Base-by-base conservation (phyloP, 768 basidiomycete genomes). In the Agaricus subrufescens region DNA sequence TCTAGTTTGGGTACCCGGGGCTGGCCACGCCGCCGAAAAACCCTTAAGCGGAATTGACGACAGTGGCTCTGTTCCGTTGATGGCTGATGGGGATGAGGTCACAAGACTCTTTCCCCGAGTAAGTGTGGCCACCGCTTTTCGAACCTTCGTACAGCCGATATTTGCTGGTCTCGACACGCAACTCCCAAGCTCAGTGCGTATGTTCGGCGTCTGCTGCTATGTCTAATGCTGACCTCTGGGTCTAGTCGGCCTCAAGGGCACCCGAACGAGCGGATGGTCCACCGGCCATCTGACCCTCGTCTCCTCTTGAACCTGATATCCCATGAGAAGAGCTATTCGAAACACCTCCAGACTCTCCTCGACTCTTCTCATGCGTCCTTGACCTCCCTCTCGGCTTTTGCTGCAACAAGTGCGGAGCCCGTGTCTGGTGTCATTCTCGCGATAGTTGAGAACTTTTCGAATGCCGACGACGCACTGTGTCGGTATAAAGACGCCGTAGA, bases 301-400 rank as follows among this genome's bases (percentile, higher is more conserved):
- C 76, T 93, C 14, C 79, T 92, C 54, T 71, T 75, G 2, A 85
- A 87, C 65, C 80, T 92, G 30, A 74, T 90, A 48, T 69, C 73
- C 5, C 78, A 83, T 59, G 89, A 91, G 68, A 89, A 87, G 64
- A 86, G 87, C 37, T 87, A 88, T 63, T 70, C 81, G 2, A 85
- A 83, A 60, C 79, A 85, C 8, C 73, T 91, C 29, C 62, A 66
- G n/a, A 59, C 73, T 19, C 73, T 89, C 40, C 74, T 91, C 25
- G 80, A 82, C 46, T 64, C 78, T 27, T 86, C 85, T 10, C 78
- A 81, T 60, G 68, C 82, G 0, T 83, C 87, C 1, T 72, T 86
- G 29, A 79, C 85, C 6, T 81, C 84, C 2, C 81, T 89, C 55
- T 78, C 84, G 19, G 88, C 89, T 0, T 93, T 87, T 67, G 87